Base-by-base conservation (phyloP, 2,329 filamentous ascomycete species). In the Nemania serpens region DNA sequence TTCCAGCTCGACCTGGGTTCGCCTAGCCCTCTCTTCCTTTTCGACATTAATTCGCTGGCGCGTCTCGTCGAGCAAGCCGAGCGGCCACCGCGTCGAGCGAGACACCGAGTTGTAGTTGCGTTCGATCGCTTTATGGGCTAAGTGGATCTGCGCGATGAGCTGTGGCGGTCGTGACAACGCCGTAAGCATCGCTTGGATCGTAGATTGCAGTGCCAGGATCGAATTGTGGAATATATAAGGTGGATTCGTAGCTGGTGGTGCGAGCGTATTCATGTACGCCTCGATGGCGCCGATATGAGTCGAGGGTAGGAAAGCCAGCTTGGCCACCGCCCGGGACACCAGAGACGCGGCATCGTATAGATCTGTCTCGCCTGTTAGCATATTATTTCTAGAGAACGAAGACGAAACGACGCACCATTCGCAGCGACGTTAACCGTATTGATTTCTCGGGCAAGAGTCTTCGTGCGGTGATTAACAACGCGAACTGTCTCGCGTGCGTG, bases 401-500 rank as follows among this genome's bases (percentile, higher is more conserved):
- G 39, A 13, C 2, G 10, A 25, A 9, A 33, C n/a, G 29, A 71
- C 79, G 69, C 80, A 88, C 87, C 86, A 36, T 82, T 81, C 39
- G 82, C 76, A 47, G 84, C 85, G 68, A 90, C 86, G 48, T 87
- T 87, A 29, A 94, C 77, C 61, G 85, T 85, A 72, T 95, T 94
- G 22, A 90, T 88, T 58, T 92, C 85, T 59, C 94, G 87, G 41
- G 95, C 88, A 53, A 96, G 86, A 68, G 88, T 91, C 75, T 91
- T 91, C 0, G 91, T 94, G 56, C 91, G 89, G 69, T 90, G 88
- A 70, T 93, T 93, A 61, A 98, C 87, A 65, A 89, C 87, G 52
- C 93, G 88, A 41, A 99, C 88, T 75, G 93, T 93, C 57, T 98
- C 94, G 68, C 92, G 87, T 18, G 94, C 94, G 72, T 97, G 91